Base-by-base conservation (phyloP, 139 green algal genomes). In the Chlamydomonas eustigma region DNA sequence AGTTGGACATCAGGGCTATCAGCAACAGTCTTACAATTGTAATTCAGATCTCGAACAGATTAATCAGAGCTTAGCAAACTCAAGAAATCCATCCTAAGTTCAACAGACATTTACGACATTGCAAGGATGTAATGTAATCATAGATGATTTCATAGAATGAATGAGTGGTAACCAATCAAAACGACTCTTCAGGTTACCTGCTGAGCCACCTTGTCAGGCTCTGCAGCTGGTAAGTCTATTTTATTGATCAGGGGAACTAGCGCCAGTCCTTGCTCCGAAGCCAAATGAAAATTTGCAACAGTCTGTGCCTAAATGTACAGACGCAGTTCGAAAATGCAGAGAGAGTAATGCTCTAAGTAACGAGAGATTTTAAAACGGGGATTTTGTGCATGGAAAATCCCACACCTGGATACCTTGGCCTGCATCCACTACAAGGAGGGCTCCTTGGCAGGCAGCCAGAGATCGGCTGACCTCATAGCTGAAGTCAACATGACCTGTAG, bases 181-280 rank as follows among this genome's bases (percentile, higher is more conserved):
- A n/a, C n/a, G n/a, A n/a, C n/a, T n/a, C n/a, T n/a, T n/a, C n/a
- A n/a, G n/a, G n/a, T n/a, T n/a, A 36, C 24, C 66, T 51, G 66
- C 87, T 98, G 86, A 5, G 87, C 78, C 0, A 74, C 78, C 18
- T 83, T 66, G 12, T 88, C 82, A 2, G 90, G 90, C n/a, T 98
- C 91, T 22, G 94, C 91, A 22, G 84, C 74, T 0, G 85, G 78
- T 74, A 94, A 80, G 77, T 98, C 94, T 30, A 96, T 86, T 79
- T 99, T 99, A 85, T 97, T 98, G 4, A 98, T 85, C 12, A 96
- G 88, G 1, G 93, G 91, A 12, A 99, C 80, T 28, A 99, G 89
- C 1, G 80, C 84, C 25, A 98, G 86, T 51, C 88, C 89, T 71
- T 92, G 86, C 39, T 98, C 95, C 75, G 94, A 92, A 0, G 95